Conservation (phyloP, 352 stramenopile genomes). For the Pythium brachiatum region DNA sequence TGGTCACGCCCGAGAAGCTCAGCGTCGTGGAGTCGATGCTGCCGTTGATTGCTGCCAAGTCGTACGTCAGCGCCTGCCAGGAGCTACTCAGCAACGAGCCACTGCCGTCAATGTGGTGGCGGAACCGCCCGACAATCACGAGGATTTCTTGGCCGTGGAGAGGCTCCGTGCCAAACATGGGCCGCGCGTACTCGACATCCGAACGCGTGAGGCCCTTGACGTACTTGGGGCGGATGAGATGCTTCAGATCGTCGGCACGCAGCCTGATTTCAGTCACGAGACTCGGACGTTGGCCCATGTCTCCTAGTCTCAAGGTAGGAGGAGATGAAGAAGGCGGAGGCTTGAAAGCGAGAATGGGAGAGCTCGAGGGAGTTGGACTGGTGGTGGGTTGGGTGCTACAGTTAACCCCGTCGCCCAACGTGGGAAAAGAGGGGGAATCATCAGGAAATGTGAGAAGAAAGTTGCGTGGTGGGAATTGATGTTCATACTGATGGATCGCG, state of each 20-base stretch:
- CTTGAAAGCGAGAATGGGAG: background rate
- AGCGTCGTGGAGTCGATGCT: background rate
- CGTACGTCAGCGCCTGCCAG: constrained; percentile 25
- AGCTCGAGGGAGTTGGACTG: background rate
- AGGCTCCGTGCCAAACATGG: constrained; percentile 24
- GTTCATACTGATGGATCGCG: background rate
- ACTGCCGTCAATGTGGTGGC: constrained; percentile 26
- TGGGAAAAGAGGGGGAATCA: background rate
- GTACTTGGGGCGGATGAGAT: constrained; percentile 23
- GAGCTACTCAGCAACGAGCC: constrained; percentile 20
- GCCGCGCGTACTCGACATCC: constrained; percentile 23
- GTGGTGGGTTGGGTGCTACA: too few species aligned
- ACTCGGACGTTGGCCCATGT: constrained; percentile 25
- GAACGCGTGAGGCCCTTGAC: constrained; percentile 28
- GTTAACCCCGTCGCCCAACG: background rate
- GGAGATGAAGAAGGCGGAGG: background rate
- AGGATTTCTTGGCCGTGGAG: constrained; percentile 27
- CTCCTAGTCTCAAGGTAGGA: background rate
- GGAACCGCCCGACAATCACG: constrained; percentile 22
- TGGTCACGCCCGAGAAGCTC: constrained; percentile 10
- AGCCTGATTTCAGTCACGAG: constrained; percentile 23
- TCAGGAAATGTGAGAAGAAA: background rate
- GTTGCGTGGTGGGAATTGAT: background rate
- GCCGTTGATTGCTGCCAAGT: constrained; percentile 22
- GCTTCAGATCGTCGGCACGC: constrained; percentile 27